Evolutionary conservation across 2,329 filamentous ascomycete genomes (phyloP), one percentile per base, ranked within the genome.

Genomic region (Chrysoporthe deuterocubensis): DNA sequence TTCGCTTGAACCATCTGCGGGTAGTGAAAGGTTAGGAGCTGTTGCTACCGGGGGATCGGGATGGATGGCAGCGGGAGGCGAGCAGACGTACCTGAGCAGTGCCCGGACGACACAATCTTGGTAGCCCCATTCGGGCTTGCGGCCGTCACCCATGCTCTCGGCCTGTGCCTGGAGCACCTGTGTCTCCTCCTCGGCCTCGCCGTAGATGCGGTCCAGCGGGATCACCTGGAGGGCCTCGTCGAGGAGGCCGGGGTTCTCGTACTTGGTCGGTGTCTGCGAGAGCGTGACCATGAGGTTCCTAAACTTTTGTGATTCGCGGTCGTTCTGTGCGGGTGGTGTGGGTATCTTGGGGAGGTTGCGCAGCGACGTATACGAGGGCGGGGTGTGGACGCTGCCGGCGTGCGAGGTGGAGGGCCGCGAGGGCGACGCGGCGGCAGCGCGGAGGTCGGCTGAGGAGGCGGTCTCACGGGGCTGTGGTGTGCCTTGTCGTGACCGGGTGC

Each of bases 71-170:
- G 9, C 16, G 16, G 13, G 11, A 37, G 32, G 3, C 8, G 3
- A 58, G 40, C 7, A 60, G 69, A 81, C 89, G 74, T 83, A 94
- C 92, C 89, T 90, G 75, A 98, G 83, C 71, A 98, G 84, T 69
- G 95, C 93, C 72, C 92, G 88, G 75, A 98, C 91, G 66, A 97
- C 93, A 78, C 95, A 99, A 81, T 99, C 96, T 79, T 98, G 95
- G 77, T 98, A 97, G 67, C 94, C 95, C 95, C 95, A 98, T 82
- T 94, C 91, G 1, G 94, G 88, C 77, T 92, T 91, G 72, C 89
- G 86, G 66, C 90, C 92, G 67, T 92, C 89, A 26, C 92, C 92
- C 82, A 97, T 89, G 72, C 93, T 97, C 76, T 92, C 92, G 43
- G 95, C 95, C 78, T 97, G 90, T 44, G 93, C 96, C 75, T 92